Conservation (phyloP, 208 protist genomes). For the Wallacemonas collosoma region DNA sequence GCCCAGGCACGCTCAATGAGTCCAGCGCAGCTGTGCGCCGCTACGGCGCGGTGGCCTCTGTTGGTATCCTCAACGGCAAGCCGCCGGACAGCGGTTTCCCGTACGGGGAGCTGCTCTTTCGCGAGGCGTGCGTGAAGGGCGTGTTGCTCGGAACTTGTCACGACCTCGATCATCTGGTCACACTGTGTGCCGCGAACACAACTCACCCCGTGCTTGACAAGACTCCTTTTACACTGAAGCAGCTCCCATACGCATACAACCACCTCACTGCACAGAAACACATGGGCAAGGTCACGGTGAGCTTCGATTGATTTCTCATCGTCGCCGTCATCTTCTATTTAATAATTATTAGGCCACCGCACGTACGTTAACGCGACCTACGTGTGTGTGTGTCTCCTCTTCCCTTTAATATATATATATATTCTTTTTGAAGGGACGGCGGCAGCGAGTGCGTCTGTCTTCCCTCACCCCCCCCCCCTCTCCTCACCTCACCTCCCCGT, state of each 20-base stretch:
- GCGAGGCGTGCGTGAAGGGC: slow-evolving; percentile 25
- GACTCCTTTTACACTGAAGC: slow-evolving; percentile 22
- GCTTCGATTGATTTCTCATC: background rate
- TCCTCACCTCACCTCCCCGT: too few relatives aligned
- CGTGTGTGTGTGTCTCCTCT: too few relatives aligned
- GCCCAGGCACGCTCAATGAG: slow-evolving; percentile 28
- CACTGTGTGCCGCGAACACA: slow-evolving; percentile 23
- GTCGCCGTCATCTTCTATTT: background rate
- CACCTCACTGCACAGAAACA: slow-evolving; percentile 28
- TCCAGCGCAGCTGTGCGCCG: slow-evolving; percentile 24
- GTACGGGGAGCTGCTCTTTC: slow-evolving; percentile 22
- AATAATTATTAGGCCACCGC: background rate
- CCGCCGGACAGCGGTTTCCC: slow-evolving; percentile 12
- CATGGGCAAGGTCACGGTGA: slow-evolving; percentile 27
- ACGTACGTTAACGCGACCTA: too few relatives aligned
- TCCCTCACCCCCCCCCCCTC: too few relatives aligned
- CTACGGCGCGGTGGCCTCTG: slow-evolving; percentile 18
- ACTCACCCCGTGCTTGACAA: slow-evolving; percentile 24
- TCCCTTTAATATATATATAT: too few relatives aligned
- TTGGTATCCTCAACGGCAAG: slow-evolving; percentile 17
- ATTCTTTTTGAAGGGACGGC: too few relatives aligned
- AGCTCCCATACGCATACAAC: slow-evolving; percentile 22
- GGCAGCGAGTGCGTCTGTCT: too few relatives aligned
- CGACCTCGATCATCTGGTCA: slow-evolving; percentile 38
- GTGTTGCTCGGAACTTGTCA: slow-evolving; percentile 26